phyloP scores from a whole-genome alignment of 2,329 filamentous ascomycete species.

The Neofusicoccum sp. region DNA sequence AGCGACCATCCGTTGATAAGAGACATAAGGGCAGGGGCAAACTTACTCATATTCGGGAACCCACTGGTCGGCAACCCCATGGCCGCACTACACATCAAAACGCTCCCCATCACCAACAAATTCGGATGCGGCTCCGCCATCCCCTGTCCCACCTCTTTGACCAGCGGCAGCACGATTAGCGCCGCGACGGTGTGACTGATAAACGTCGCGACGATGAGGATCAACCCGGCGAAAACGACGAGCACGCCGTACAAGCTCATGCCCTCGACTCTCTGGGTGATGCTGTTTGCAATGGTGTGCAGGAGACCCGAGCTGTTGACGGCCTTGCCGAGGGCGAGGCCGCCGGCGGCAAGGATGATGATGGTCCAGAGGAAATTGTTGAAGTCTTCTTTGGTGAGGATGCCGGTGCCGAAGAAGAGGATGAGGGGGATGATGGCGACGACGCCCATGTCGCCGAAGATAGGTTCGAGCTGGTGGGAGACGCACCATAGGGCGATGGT shows the following conservation, averaged over 20 bases:
- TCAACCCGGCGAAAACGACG: conserved; percentile 80
- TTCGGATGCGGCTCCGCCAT: conserved; percentile 95
- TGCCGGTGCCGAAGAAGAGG: conserved; percentile 93
- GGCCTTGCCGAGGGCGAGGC: conserved; percentile 87
- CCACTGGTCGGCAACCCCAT: conserved; percentile 96
- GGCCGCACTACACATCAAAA: conserved; percentile 95
- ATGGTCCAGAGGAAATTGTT: conserved; percentile 99
- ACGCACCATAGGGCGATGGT: conserved; percentile 94
- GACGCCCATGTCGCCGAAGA: conserved; percentile 98
- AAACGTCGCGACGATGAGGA: conserved; percentile 92
- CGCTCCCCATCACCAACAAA: conserved; percentile 89
- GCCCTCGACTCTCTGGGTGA: conserved; percentile 72
- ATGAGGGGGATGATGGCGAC: conserved; percentile 95
- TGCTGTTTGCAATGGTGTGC: conserved; percentile 79
- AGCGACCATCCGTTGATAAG: not conserved
- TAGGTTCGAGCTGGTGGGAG: conserved; percentile 80
- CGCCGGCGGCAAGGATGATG: conserved; percentile 94
- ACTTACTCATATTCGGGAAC: conserved; percentile 99
- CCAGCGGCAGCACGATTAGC: conserved; percentile 88
- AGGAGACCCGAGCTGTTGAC: conserved; percentile 92
- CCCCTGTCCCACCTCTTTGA: conserved; percentile 77
- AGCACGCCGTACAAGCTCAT: conserved; percentile 80
- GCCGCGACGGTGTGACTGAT: conserved; percentile 98
- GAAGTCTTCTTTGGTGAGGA: conserved; percentile 97
- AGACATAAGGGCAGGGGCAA: not conserved